Base-by-base conservation (phyloP, 805 yeast species). In the Wickerhamiella dianesei region DNA sequence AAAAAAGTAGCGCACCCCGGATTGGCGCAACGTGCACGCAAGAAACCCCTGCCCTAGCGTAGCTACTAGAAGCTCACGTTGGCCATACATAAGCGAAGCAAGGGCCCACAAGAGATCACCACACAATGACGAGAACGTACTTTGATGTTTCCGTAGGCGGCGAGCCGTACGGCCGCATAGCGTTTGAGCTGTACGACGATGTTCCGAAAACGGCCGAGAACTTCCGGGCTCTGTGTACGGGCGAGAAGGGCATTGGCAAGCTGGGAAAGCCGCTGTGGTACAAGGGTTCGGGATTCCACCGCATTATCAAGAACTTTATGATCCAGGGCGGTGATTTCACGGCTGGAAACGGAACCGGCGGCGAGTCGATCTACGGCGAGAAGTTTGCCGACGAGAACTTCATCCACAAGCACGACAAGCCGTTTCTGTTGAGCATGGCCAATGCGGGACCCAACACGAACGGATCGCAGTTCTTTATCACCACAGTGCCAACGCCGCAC, bases 361-460 rank as follows among this genome's bases (percentile, higher is more conserved):
- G 92, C 46, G 85, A 79, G 61, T 78, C 85, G 35, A 82, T 82
- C 52, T 82, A 82, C 59, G 92, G 92, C 21, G 88, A 80, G 54
- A 81, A 81, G 61, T 82, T 82, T 56, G 95, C 84, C 59, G 98
- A 89, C 62, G 98, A 89, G 64, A 82, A 81, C 64, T 89, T 92
- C 64, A 63, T 71, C 43, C 62, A 76, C 54, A 75, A 72, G 52
- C 97, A 89, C 62, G 86, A 79, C 53, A 73, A 73, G 58, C 97
- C 97, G 46, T 88, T 82, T 64, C 71, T 92, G 55, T 73, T 89
- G 56, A 84, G 95, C 5, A 92, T 89, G 97, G 97, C 98, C 48
- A 89, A 89, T 61, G 84, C 96, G 3, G 97, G 97, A 16, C 87
- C 95, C 49, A 78, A 80, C 63, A 89, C 97, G 43, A 92, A 92